Percentiles rank a stretch among this genome's conserved stretches.
Conservation (phyloP, 2,329 filamentous ascomycete genomes). For the Parastagonospora nodorum region DNA sequence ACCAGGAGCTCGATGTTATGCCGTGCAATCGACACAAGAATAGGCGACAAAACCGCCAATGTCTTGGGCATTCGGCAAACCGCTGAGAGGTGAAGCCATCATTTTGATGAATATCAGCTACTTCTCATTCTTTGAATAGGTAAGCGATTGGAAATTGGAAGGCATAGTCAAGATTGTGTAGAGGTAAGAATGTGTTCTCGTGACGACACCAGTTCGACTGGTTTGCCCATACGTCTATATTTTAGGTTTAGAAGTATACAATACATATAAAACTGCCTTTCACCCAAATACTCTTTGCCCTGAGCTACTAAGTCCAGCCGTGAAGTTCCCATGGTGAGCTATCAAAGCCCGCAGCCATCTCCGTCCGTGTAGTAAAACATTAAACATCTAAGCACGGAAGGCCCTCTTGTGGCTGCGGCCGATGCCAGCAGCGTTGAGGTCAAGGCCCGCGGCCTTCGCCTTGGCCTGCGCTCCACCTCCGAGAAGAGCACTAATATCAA, state of each 20-base stretch:
- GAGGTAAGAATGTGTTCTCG: background rate
- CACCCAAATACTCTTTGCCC: background rate
- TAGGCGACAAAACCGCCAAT: slow-evolving; percentile 1
- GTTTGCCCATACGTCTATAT: slow-evolving; percentile 1
- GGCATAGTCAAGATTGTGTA: background rate
- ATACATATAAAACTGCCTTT: background rate
- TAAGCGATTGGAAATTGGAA: background rate
- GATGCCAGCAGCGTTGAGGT: slow-evolving; percentile 9
- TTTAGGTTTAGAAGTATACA: slow-evolving; percentile 1
- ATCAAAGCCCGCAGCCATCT: background rate
- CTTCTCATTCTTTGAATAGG: background rate
- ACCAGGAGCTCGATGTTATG: background rate
- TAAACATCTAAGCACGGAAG: slow-evolving; percentile 15
- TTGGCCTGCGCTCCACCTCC: background rate
- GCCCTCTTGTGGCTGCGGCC: slow-evolving; percentile 11
- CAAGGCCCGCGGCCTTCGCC: slow-evolving; percentile 4
- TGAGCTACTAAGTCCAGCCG: background rate
- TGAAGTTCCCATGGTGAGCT: background rate
- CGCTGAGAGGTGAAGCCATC: background rate
- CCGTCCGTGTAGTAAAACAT: background rate
- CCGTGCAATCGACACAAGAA: background rate
- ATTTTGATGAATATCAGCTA: background rate
- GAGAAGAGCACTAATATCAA: background rate
- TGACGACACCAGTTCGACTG: background rate
- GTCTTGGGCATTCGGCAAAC: slow-evolving; percentile 2